Evolutionary conservation across 352 stramenopile genomes (phyloP).

Genomic region (Pythium brachiatum): DNA sequence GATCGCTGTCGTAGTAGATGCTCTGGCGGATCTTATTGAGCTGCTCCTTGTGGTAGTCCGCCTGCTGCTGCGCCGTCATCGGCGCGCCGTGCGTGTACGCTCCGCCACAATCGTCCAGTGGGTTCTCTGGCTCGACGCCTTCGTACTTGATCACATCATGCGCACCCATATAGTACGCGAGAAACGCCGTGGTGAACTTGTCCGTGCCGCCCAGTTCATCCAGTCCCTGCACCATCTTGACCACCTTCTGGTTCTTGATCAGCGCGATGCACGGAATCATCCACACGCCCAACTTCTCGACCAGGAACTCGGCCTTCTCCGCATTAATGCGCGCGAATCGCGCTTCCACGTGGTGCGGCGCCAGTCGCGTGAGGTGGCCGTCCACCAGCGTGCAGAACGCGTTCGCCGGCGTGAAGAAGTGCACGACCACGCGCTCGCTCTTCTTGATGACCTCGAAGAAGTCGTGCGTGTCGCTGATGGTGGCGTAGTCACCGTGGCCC

Average conservation of each 20-base stretch:
- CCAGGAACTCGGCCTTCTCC: conserved; percentile 95
- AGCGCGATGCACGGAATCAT: conserved; percentile 97
- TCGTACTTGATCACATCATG: conserved; percentile 97
- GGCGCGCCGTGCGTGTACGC: conserved; percentile 45
- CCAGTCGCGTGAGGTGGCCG: conserved; percentile 89
- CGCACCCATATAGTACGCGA: conserved; percentile 89
- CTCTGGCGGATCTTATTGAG: conserved; percentile 79
- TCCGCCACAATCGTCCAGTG: conserved; percentile 63
- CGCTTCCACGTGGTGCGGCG: conserved; percentile 92
- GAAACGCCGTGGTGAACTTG: conserved; percentile 91
- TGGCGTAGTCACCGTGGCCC: conserved; percentile 86
- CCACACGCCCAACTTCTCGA: conserved; percentile 94
- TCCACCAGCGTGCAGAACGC: conserved; percentile 93
- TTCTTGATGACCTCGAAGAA: conserved; percentile 96
- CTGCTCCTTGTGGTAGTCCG: conserved; percentile 37
- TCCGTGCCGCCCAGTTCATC: conserved; percentile 93
- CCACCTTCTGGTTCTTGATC: conserved; percentile 93
- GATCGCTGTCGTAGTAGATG: conserved; percentile 84
- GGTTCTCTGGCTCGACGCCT: conserved; percentile 75
- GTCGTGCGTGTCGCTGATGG: conserved; percentile 90
- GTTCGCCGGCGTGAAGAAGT: conserved; percentile 95
- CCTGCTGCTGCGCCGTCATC: conserved; percentile 30
- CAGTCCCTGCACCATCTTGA: conserved; percentile 95
- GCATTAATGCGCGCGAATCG: conserved; percentile 96
- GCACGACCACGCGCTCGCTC: conserved; percentile 89